Conservation (phyloP, 2,329 filamentous ascomycete genomes). For the Cytospora chrysosperma region DNA sequence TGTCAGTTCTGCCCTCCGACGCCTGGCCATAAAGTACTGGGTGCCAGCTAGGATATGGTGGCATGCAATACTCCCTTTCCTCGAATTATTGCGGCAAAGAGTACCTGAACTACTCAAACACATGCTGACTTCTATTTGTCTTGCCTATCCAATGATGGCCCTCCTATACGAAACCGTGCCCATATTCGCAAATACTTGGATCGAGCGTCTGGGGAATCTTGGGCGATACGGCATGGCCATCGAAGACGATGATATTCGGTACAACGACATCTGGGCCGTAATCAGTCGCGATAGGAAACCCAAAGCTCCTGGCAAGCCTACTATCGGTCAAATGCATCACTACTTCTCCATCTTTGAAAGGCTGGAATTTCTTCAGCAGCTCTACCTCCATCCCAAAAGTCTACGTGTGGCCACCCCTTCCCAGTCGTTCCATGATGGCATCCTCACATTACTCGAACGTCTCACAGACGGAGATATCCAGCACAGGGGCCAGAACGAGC, state of each 20-base stretch:
- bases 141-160: conserved; percentile 88
- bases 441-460: conserved; percentile 44
- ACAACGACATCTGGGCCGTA: conserved; percentile 76
- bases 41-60: conserved; percentile 96
- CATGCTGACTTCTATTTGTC: conserved; percentile 87
- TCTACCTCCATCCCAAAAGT: conserved; percentile 71
- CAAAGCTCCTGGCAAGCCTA: conserved; percentile 73
- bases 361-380: conserved; percentile 66
- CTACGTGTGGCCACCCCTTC: conserved; percentile 69
- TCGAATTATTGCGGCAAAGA: conserved; percentile 72
- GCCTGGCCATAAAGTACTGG: conserved; percentile 74
- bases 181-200: conserved; percentile 83
- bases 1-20: conserved; percentile 64
- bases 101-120: conserved; percentile 78
- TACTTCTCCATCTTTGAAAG: conserved; percentile 79
- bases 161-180: conserved; percentile 82
- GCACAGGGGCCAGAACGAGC: neutral
- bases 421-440: conserved; percentile 57
- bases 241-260: conserved; percentile 73
- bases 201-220: conserved; percentile 85
- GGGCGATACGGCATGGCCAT: conserved; percentile 84
- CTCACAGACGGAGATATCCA: too few species aligned
- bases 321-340: conserved; percentile 78
- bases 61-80: conserved; percentile 82
- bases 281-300: conserved; percentile 84